Base-by-base conservation (phyloP, 2,329 filamentous ascomycete species). In the Pyrenochaeta sp. region DNA sequence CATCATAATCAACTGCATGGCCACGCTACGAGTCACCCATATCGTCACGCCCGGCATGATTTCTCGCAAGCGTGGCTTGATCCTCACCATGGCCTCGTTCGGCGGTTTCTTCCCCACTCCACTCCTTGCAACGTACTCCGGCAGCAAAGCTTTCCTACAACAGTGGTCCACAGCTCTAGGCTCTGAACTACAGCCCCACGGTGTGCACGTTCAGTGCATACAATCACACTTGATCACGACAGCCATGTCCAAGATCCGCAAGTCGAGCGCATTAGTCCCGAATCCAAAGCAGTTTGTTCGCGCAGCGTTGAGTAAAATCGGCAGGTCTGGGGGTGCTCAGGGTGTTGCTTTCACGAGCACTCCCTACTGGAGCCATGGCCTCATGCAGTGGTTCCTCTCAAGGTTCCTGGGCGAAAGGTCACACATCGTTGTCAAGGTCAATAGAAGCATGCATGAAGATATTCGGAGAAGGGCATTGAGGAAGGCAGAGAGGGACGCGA, bases 41-140 rank as follows among this genome's bases (percentile, higher is more conserved):
- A 84, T 94, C 48, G 84, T 99, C 42, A 90, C 91, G 0, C 93
- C 95, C 0, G 88, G 91, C 59, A 93, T 99, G 88, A 86, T 91
- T 59, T 84, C 90, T 76, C 90, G 93, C 72, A 92, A 91, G 80
- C 88, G 89, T 56, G 95, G 96, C 25, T 84, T 99, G 36, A 92
- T 99, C 72, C 83, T 99, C 54, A 99, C 94, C 57, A 97, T 99
- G 93, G 95, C 94, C 46, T 97, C 93, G 10, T 96, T 98, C 75
- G 95, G 91, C 61, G 96, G 95, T 66, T 90, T 96, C 80, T 87
- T 95, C 60, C 95, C 95, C 7, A 97, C 92, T 0, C 93, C 96
- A 5, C 88, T 95, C 53, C 86, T 99, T 44, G 95, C 95, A 12
- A 98, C 95, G 2, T 99, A 99, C 84, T 96, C 92, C 44, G 95